Percentiles rank a stretch among this genome's conserved stretches.
phyloP scores from a whole-genome alignment of 805 yeast genomes.

The Pichia thaimueangensis region DNA sequence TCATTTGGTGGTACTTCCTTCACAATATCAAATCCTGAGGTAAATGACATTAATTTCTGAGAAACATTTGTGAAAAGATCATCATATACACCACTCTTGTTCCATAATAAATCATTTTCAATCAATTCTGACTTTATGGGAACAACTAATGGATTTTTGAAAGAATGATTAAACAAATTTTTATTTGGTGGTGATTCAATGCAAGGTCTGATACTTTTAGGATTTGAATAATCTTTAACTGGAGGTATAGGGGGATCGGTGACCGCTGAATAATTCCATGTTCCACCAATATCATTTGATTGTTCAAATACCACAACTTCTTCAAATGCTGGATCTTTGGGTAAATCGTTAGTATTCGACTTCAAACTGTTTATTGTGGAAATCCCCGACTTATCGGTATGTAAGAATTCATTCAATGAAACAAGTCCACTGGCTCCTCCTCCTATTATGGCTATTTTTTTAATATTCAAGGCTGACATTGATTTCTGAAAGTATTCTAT shows the following conservation, averaged over 20 bases:
- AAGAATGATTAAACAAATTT: not conserved
- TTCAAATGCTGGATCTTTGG: slow-evolving; percentile 27
- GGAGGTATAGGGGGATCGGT: slow-evolving; percentile 1
- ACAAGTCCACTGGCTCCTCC: slow-evolving; percentile 35
- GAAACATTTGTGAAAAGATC: slow-evolving; percentile 37
- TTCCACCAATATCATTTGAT: slow-evolving; percentile 34
- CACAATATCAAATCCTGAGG: slow-evolving; percentile 28
- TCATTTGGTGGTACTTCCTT: not conserved
- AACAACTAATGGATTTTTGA: not conserved
- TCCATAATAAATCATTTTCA: slow-evolving; percentile 4
- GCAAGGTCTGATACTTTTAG: slow-evolving; percentile 11
- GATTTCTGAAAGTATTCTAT: no score
- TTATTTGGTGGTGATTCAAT: not conserved
- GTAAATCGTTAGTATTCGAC: not conserved
- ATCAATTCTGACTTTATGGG: slow-evolving; percentile 1
- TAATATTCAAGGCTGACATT: slow-evolving; percentile 21
- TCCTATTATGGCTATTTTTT: slow-evolving; percentile 30
- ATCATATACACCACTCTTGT: slow-evolving; percentile 26
- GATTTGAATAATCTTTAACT: slow-evolving; percentile 10
- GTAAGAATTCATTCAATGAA: slow-evolving; percentile 26
- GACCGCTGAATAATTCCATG: slow-evolving; percentile 28
- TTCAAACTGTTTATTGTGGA: slow-evolving; percentile 17
- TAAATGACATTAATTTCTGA: slow-evolving; percentile 31
- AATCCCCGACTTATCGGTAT: slow-evolving; percentile 24
- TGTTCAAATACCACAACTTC: slow-evolving; percentile 36